Conservation (phyloP, 768 basidiomycete genomes). For the Panellus pusillus region DNA sequence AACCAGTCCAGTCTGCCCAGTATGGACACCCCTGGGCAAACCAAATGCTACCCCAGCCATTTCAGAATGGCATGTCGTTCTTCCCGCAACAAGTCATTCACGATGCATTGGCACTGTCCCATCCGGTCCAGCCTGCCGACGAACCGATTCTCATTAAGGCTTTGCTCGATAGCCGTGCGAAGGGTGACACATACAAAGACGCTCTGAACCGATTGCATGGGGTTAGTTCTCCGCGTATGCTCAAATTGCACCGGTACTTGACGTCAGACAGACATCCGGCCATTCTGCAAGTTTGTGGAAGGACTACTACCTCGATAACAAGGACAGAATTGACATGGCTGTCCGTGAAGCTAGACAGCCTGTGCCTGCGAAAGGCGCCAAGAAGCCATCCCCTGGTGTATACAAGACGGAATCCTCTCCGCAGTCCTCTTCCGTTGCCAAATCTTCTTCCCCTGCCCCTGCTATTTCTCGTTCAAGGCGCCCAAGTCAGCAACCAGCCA, state of each 20-base stretch:
- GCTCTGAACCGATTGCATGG: slow-evolving; percentile 69
- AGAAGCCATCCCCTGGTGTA: slow-evolving; percentile 18
- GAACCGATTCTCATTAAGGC: slow-evolving; percentile 59
- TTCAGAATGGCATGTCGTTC: slow-evolving; percentile 30
- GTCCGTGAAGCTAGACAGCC: slow-evolving; percentile 23
- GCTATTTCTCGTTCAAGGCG: slow-evolving; percentile 24
- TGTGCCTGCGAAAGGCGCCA: slow-evolving; percentile 14
- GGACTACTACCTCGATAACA: slow-evolving; percentile 76
- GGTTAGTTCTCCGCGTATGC: slow-evolving; percentile 37
- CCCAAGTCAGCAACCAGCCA: slow-evolving; percentile 27
- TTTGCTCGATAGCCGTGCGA: slow-evolving; percentile 38
- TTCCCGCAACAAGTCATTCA: slow-evolving; percentile 57
- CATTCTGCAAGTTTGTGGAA: slow-evolving; percentile 71
- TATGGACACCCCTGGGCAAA: slow-evolving; percentile 33
- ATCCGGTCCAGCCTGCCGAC: slow-evolving; percentile 56
- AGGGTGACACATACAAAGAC: slow-evolving; percentile 56
- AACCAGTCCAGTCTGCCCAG: slow-evolving; percentile 34
- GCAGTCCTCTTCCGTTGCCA: slow-evolving; percentile 23
- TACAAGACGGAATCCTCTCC: slow-evolving; percentile 24
- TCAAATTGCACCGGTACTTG: slow-evolving; percentile 6
- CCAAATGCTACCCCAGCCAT: slow-evolving; percentile 31
- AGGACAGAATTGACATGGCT: slow-evolving; percentile 53
- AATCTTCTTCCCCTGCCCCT: slow-evolving; percentile 26
- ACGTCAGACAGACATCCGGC: slow-evolving; percentile 40
- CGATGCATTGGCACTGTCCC: slow-evolving; percentile 52